Evolutionary conservation across 2,329 filamentous ascomycete species (phyloP), one percentile per base, ranked within the genome.

Genomic region (Penicillium nordicum): DNA sequence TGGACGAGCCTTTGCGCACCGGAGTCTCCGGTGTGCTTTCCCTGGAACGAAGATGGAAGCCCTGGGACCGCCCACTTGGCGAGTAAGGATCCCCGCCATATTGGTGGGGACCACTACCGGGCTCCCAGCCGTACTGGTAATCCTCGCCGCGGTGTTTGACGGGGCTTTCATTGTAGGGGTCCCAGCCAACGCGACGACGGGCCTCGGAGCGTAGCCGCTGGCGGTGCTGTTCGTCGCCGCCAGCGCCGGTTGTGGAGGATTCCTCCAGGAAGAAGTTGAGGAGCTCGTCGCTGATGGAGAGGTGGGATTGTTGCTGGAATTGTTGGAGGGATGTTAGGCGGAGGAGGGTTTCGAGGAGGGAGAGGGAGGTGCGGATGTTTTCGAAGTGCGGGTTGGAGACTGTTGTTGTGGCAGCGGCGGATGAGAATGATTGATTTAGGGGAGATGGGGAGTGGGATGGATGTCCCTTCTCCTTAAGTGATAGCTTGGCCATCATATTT

Each of bases 231-330:
- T 83, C 78, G 62, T 88, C 83, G 5, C 80, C 79, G 3, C 85
- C 86, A 1, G 85, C 84, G 29, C 86, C 87, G 1, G 86, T 88
- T 2, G 84, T 85, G 32, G 84, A 83, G 11, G 82, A 84, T 65
- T 89, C 86, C 59, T 84, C 82, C 9, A 97, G 79, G 76, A 96
- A 97, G 76, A 96, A 95, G 50, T 88, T 91, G 40, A 96, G 79
- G 2, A 96, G 84, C 65, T 96, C 90, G 69, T 97, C 92, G 1
- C 89, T 89, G 59, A 96, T 94, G 7, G 90, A 84, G n/a, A 96
- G 82, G 67, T 96, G 92, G 0, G 90, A 92, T 40, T 85, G 83
- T 78, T 97, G 92, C 70, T 96, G 89, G 72, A 94, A 96, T 76
- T 96, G 91, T 70, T 96, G 92, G 14, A 96, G 83, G 23, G 91